These are phyloP conservation scores for Phragmites australis DNA, from an alignment of 176 grass and related monocot species.

Conservation along the genomic window DNA sequence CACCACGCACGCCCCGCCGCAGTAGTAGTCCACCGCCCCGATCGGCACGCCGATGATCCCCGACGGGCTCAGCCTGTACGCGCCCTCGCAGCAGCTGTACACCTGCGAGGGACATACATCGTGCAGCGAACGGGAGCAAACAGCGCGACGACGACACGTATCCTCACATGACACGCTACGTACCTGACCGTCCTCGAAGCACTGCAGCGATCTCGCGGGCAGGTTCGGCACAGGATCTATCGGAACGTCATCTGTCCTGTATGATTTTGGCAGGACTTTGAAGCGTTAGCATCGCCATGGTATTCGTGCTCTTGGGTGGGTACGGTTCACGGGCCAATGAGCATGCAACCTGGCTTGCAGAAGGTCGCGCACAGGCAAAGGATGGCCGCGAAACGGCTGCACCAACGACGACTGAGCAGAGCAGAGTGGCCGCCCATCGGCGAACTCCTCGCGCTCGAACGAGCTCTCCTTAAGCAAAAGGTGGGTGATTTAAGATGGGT, in stretches of 20 bases:
- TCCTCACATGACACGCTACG: not conserved
- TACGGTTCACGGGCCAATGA: not conserved
- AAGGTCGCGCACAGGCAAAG: constrained; percentile 34
- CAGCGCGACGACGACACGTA: too few relatives aligned
- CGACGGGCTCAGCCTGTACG: constrained; percentile 42
- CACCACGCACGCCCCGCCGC: constrained; percentile 61
- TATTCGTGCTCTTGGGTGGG: not conserved
- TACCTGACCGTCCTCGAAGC: constrained; percentile 62
- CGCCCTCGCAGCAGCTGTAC: constrained; percentile 60
- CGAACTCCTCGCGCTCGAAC: not conserved
- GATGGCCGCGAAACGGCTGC: constrained; percentile 5
- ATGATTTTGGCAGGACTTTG: not conserved
- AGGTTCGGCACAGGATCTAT: constrained; percentile 7
- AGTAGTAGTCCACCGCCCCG: constrained; percentile 48
- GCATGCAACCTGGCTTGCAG: constrained; percentile 37
- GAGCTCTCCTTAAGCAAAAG: not conserved
- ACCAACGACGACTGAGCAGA: constrained; percentile 21
- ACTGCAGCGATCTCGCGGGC: constrained; percentile 42
- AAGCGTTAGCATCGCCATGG: not conserved
- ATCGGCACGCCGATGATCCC: constrained; percentile 45
- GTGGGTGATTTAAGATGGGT: not conserved
- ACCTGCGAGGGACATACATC: constrained; percentile 31
- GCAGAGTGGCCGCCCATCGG: constrained; percentile 1
- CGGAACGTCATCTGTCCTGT: not conserved
- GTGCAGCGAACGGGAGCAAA: too few relatives aligned